Percentiles rank a stretch among this genome's conserved stretches.
Conservation (phyloP, 345 rosid species). For the Eucalyptus tenuipes region DNA sequence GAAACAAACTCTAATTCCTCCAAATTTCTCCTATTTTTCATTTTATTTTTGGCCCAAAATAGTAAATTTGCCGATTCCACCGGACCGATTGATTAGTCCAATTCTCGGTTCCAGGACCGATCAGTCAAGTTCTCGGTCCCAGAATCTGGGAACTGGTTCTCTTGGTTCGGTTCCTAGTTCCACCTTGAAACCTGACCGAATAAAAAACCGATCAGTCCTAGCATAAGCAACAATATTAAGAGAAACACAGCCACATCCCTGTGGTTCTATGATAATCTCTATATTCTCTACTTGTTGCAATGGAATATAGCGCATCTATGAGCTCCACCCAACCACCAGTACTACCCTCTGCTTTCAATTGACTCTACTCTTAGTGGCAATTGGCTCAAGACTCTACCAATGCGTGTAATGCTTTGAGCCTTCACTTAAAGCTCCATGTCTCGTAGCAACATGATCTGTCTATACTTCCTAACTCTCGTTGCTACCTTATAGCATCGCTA, state of each 20-base stretch:
- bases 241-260: background rate
- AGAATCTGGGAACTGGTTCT: rapidly evolving
- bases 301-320: background rate
- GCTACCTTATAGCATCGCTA: background rate
- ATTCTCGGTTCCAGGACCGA: rapidly evolving
- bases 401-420: background rate
- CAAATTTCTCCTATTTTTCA: too few relatives aligned
- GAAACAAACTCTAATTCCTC: too few relatives aligned
- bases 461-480: background rate
- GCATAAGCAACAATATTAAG: background rate
- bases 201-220: too few relatives aligned
- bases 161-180: rapidly evolving
- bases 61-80: too few relatives aligned
- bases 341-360: background rate
- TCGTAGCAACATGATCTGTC: background rate
- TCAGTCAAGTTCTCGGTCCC: rapidly evolving
- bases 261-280: background rate
- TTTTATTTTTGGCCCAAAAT: too few relatives aligned
- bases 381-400: background rate
- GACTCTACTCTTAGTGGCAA: background rate
- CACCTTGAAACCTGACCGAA: rapidly evolving
- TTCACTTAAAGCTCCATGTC: background rate
- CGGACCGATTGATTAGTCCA: rapidly evolving
- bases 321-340: background rate
- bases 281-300: background rate